Evolutionary conservation across 176 grass and related monocot genomes (phyloP).

Genomic region (Avena insularis): DNA sequence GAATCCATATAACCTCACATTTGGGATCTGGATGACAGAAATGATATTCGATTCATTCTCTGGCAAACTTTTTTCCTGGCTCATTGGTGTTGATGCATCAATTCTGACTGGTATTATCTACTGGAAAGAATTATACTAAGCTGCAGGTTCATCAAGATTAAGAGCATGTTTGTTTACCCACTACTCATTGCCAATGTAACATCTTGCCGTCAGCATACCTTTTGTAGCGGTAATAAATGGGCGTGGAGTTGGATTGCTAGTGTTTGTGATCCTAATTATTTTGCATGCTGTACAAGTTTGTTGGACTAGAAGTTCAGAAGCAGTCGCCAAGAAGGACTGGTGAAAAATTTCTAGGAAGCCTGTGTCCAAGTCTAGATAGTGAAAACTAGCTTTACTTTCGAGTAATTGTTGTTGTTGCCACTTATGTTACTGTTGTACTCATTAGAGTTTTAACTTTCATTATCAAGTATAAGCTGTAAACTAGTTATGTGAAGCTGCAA

Average conservation of each 20-base stretch:
- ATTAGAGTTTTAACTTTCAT: not conserved
- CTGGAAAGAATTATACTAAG: not conserved
- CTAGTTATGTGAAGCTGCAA: not conserved
- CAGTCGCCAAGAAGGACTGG: not conserved
- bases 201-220: not conserved
- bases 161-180: not conserved
- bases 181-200: not conserved
- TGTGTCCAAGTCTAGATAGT: not conserved
- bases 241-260: not conserved
- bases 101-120: not conserved
- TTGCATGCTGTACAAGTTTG: slow-evolving; percentile 4
- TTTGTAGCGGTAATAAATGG: not conserved
- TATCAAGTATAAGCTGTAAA: not conserved
- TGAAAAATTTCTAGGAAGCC: not conserved
- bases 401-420: not conserved
- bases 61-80: not conserved
- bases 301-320: not conserved
- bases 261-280: not conserved
- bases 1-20: not conserved
- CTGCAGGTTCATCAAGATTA: slow-evolving; percentile 13
- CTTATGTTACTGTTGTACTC: not conserved
- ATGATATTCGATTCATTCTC: not conserved
- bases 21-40: not conserved
- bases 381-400: not conserved
- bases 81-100: slow-evolving; percentile 15